Percentiles rank a stretch among this genome's conserved stretches.
Conservation (phyloP, 257 asterid genomes). For the Ehretia macrophylla region DNA sequence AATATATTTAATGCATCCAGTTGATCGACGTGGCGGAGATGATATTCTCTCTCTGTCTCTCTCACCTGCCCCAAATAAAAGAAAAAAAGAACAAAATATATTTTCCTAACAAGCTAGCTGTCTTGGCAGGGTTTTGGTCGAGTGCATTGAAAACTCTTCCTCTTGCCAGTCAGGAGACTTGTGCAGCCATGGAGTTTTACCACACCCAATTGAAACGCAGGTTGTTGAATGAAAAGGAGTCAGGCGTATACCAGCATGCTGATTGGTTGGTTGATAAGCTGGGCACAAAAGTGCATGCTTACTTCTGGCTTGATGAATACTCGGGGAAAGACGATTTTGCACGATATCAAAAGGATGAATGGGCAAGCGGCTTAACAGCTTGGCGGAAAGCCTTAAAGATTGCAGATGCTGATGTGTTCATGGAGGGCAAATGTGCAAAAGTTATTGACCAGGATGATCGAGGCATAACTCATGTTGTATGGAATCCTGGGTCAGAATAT, state of each 20-base stretch:
- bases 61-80: not conserved
- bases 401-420: slow-evolving; percentile 56
- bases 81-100: not conserved
- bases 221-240: slow-evolving; percentile 63
- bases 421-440: slow-evolving; percentile 59
- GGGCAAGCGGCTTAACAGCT: slow-evolving; percentile 83
- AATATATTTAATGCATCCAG: too few species aligned
- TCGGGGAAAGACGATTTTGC: slow-evolving; percentile 71
- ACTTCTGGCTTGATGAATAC: slow-evolving; percentile 94
- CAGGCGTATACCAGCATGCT: slow-evolving; percentile 56
- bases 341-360: slow-evolving; percentile 81
- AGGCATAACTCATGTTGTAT: slow-evolving; percentile 33
- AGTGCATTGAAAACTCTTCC: slow-evolving; percentile 62
- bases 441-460: slow-evolving; percentile 46
- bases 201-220: slow-evolving; percentile 79
- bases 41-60: not conserved
- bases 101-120: not conserved
- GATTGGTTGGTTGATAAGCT: slow-evolving; percentile 91
- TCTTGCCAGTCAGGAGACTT: slow-evolving; percentile 81
- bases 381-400: slow-evolving; percentile 69
- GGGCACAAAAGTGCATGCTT: slow-evolving; percentile 76
- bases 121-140: slow-evolving; percentile 58
- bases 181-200: slow-evolving; percentile 83
- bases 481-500: slow-evolving; percentile 81
- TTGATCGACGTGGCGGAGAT: too few species aligned